Conservation (phyloP, 257 asterid species). For the Solanum rostratum region DNA sequence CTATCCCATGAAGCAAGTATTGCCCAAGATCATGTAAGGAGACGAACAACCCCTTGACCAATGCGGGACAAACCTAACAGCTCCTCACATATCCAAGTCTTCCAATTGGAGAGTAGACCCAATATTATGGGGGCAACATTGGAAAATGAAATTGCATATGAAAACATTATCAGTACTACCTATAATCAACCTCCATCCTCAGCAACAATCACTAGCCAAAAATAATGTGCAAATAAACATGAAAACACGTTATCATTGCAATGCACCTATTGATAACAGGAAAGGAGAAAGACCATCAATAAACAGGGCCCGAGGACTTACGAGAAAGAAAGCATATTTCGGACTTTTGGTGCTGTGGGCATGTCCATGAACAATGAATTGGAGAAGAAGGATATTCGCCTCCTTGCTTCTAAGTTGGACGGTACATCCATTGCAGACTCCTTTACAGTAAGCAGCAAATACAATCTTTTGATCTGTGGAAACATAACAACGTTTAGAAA, state of each 20-base stretch:
- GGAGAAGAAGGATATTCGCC: slow-evolving; percentile 95
- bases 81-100: background rate
- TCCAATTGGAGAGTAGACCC: background rate
- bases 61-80: background rate
- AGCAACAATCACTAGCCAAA: background rate
- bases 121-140: background rate
- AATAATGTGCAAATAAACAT: background rate
- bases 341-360: slow-evolving; percentile 98
- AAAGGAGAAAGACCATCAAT: background rate
- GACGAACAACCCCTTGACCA: background rate
- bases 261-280: background rate
- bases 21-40: background rate
- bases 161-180: background rate
- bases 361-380: slow-evolving; percentile 98
- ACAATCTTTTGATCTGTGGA: slow-evolving; percentile 85
- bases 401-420: slow-evolving; percentile 92
- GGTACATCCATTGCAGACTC: slow-evolving; percentile 99
- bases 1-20: background rate
- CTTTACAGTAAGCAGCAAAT: slow-evolving; percentile 85
- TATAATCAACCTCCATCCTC: background rate
- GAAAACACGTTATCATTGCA: background rate
- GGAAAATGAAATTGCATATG: background rate
- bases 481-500: slow-evolving; percentile 4
- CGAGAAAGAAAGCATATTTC: slow-evolving; percentile 99
- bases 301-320: slow-evolving; percentile 26